Percentiles rank a stretch among this genome's conserved stretches.
These are phyloP conservation scores for Nicotiana noctiflora DNA, from an alignment of 257 asterid species.

Conservation along the genomic window DNA sequence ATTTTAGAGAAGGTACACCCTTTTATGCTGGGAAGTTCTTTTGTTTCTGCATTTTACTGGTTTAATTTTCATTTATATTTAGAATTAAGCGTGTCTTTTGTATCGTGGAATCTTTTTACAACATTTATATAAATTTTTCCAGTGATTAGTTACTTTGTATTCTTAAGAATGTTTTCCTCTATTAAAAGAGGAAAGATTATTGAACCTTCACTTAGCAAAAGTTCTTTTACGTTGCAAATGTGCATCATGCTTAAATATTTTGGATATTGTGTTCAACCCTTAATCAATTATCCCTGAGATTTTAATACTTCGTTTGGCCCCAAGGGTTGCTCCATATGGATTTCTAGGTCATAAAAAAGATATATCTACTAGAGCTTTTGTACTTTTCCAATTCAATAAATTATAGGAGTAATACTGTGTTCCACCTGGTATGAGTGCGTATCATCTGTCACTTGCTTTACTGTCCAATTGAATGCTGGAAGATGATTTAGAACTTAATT, in stretches of 20 bases:
- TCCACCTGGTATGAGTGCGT: no score
- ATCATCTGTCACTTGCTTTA: no score
- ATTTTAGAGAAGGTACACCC: constrained; percentile 63
- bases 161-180: background rate
- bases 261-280: no score
- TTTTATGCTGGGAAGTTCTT: background rate
- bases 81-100: background rate
- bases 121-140: background rate
- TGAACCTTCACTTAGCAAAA: no score
- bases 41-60: background rate
- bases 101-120: background rate
- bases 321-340: no score
- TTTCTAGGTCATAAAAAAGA: no score
- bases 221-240: background rate
- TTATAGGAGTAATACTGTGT: no score
- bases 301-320: no score
- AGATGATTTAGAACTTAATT: background rate
- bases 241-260: background rate
- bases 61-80: background rate
- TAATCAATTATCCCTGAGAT: no score
- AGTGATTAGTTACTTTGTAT: background rate
- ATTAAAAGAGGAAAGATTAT: background rate
- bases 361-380: no score
- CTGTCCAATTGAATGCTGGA: background rate
- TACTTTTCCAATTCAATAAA: background rate